These are phyloP conservation scores for Colletotrichum tropicicola DNA, from an alignment of 2,329 filamentous ascomycete species.

Conservation along the genomic window DNA sequence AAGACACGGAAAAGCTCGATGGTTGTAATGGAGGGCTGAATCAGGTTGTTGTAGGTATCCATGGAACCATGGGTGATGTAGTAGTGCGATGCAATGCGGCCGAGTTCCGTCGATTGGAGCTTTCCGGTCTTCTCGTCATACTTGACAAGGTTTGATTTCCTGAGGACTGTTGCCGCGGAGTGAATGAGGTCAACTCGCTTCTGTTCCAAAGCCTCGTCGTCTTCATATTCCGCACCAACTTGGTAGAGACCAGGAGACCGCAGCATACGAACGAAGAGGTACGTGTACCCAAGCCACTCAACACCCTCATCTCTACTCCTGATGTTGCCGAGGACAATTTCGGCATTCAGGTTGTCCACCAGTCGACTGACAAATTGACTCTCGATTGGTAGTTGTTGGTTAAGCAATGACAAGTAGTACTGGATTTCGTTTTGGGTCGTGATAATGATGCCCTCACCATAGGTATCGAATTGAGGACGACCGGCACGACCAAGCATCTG, in stretches of 20 bases:
- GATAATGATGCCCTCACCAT: constrained; percentile 98
- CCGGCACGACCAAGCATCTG: constrained; percentile 99
- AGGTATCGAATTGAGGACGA: constrained; percentile 95
- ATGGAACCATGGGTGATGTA: constrained; percentile 98
- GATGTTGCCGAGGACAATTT: constrained; percentile 93
- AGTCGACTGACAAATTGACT: constrained; percentile 93
- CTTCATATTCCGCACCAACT: constrained; percentile 94
- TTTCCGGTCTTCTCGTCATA: constrained; percentile 95
- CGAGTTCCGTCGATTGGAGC: constrained; percentile 90
- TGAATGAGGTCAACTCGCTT: constrained; percentile 98
- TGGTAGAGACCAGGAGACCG: constrained; percentile 94
- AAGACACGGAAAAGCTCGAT: constrained; percentile 98
- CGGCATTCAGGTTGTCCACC: constrained; percentile 95
- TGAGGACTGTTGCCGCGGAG: constrained; percentile 86
- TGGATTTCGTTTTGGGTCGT: constrained; percentile 95
- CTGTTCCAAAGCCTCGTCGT: constrained; percentile 91
- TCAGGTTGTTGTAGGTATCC: constrained; percentile 95
- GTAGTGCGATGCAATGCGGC: constrained; percentile 96
- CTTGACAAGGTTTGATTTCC: constrained; percentile 88
- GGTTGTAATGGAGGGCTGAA: constrained; percentile 90
- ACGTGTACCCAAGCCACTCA: constrained; percentile 99
- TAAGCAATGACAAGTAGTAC: constrained; percentile 95
- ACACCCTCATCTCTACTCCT: constrained; percentile 93
- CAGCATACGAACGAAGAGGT: constrained; percentile 97
- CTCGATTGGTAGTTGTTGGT: constrained; percentile 97